Evolutionary conservation across 2,329 filamentous ascomycete genomes (phyloP).

Genomic region (Claviceps sorghi): DNA sequence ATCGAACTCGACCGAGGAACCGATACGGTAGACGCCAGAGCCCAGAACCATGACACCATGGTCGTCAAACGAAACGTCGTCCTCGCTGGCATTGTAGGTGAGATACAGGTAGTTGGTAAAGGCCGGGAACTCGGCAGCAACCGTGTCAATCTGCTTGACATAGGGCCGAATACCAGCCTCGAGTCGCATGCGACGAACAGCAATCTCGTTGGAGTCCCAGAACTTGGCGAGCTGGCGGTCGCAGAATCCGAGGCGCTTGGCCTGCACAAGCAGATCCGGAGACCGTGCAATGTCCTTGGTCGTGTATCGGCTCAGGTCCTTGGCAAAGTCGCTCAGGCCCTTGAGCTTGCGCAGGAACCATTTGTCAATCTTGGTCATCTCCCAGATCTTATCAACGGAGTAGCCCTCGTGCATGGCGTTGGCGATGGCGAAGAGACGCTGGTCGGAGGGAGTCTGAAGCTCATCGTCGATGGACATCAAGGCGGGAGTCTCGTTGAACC

Average conservation of each 20-base stretch:
- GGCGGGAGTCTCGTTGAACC: conserved; percentile 81
- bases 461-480: conserved; percentile 94
- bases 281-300: conserved; percentile 50
- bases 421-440: conserved; percentile 91
- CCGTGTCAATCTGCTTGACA: conserved; percentile 97
- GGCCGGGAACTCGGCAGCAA: conserved; percentile 90
- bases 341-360: conserved; percentile 94
- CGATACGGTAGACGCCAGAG: conserved; percentile 92
- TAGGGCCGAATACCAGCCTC: conserved; percentile 76
- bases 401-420: conserved; percentile 95
- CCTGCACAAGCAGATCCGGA: conserved; percentile 55
- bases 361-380: conserved; percentile 95
- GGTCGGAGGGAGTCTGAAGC: conserved; percentile 91
- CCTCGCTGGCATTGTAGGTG: conserved; percentile 83
- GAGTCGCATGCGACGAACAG: conserved; percentile 69
- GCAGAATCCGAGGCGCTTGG: conserved; percentile 88
- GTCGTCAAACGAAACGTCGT: conserved; percentile 74
- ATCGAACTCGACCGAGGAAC: conserved; percentile 95
- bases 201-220: conserved; percentile 87
- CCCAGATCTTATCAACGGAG: conserved; percentile 92
- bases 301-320: conserved; percentile 54
- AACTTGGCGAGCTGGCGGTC: conserved; percentile 90
- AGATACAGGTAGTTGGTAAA: conserved; percentile 93
- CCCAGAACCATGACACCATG: conserved; percentile 92
- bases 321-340: conserved; percentile 77